Percentiles rank a stretch among this genome's conserved stretches.
Conservation (phyloP, 1,284 basidiomycete genomes). For the Kalmanozyma brasiliensis region DNA sequence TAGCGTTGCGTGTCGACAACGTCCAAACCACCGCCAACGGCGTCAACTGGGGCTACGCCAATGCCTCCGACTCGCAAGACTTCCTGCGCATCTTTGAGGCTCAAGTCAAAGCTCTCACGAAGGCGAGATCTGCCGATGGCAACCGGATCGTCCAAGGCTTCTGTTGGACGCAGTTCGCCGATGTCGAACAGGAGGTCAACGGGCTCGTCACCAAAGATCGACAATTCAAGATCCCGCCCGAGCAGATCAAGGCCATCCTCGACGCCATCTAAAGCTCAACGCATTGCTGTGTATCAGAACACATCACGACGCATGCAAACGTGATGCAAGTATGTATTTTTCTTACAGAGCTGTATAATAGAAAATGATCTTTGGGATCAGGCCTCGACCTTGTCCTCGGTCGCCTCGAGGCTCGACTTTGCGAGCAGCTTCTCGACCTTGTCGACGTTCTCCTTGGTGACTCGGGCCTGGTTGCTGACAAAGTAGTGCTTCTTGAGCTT, state of each 20-base stretch:
- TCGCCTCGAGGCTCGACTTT: slow-evolving; percentile 28
- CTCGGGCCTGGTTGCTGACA: slow-evolving; percentile 74
- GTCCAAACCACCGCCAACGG: slow-evolving; percentile 14
- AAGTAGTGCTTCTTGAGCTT: slow-evolving; percentile 96
- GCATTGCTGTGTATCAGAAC: too few relatives aligned
- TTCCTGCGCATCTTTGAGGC: slow-evolving; percentile 33
- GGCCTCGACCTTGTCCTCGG: slow-evolving; percentile 10
- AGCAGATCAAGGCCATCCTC: slow-evolving; percentile 43
- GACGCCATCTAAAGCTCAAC: slow-evolving; percentile 27
- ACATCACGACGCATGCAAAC: too few relatives aligned
- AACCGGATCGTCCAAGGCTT: slow-evolving; percentile 46
- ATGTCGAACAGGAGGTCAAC: slow-evolving; percentile 49
- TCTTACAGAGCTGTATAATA: too few relatives aligned
- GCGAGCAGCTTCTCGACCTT: slow-evolving; percentile 62
- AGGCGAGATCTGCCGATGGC: neutral
- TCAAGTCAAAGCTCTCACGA: slow-evolving; percentile 19
- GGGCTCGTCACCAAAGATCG: slow-evolving; percentile 43
- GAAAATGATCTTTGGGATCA: too few relatives aligned
- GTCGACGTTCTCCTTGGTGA: slow-evolving; percentile 69
- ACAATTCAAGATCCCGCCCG: slow-evolving; percentile 33
- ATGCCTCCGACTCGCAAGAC: slow-evolving; percentile 24
- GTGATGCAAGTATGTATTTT: too few relatives aligned
- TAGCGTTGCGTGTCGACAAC: slow-evolving; percentile 21
- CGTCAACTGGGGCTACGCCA: slow-evolving; percentile 43
- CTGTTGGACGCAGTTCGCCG: slow-evolving; percentile 52